Base-by-base conservation (phyloP, 2,329 filamentous ascomycete species). In the Alternaria triticimaculans region DNA sequence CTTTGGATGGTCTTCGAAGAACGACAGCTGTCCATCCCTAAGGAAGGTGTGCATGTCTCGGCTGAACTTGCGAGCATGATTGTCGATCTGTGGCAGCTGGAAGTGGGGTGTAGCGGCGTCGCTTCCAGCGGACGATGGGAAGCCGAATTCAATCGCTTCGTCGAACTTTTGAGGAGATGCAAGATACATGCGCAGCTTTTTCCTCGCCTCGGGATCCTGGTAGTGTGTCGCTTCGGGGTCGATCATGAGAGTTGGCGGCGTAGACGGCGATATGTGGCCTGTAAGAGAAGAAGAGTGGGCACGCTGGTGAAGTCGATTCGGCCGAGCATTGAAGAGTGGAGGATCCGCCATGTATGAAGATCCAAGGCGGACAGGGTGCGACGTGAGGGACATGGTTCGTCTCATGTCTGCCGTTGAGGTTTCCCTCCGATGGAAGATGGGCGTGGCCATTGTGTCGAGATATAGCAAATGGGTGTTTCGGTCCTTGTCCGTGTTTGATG, bases 151-250 rank as follows among this genome's bases (percentile, higher is more conserved):
- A 56, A 98, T 88, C 1, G 93, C 94, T 80, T 98, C 95, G 76
- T 98, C 95, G 72, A 98, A 98, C 77, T 97, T 97, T 70, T 97
- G 92, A 1, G 94, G 92, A 1, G 94, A 97, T 8, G 92, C 92
- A 20, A 97, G 87, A 73, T 94, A 97, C 7, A 93, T 89, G 12
- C 94, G 89, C 20, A 98, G 84, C 80, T 96, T 97, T 72, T 93
- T 85, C 33, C 95, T 88, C 43, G 94, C 93, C 76, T 97, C 92
- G 0, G 94, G 93, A 72, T 97, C 94, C 77, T 93, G 92, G 75
- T 97, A 97, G 80, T 97, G 92, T 41, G 92, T 88, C 5, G 93
- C 92, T 33, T 87, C 85, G 5, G 90, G 86, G 72, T 96, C 93
- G 61, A 79, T 76, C n/a, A 75, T 65, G 15, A 76, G 77, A 12